A percentile compares a stretch with the other conserved stretches of the same genome.
These are phyloP conservation scores for Aspergillus floridensis DNA, from an alignment of 2,329 filamentous ascomycete species.

Conservation along the genomic window DNA sequence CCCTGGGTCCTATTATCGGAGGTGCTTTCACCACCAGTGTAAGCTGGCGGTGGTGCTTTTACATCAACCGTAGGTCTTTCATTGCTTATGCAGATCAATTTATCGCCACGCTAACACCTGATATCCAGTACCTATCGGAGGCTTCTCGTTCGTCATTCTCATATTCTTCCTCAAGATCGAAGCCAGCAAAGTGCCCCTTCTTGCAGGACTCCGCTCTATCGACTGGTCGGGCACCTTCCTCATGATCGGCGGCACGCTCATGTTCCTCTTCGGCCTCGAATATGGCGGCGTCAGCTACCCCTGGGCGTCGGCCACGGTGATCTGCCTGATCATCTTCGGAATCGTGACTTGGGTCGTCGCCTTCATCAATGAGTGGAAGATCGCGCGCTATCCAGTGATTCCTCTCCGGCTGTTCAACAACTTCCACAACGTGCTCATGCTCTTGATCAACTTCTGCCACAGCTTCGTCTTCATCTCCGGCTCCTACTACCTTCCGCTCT, in stretches of 20 bases:
- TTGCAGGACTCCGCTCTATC: conserved; percentile 58
- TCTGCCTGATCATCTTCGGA: conserved; percentile 77
- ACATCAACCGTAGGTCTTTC: conserved; percentile 51
- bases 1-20: conserved; percentile 60
- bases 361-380: conserved; percentile 67
- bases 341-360: conserved; percentile 63
- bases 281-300: conserved; percentile 75
- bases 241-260: conserved; percentile 74
- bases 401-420: conserved; percentile 68
- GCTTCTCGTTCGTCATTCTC: conserved; percentile 57
- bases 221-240: conserved; percentile 63
- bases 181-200: conserved; percentile 58
- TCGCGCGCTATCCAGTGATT: conserved; percentile 76
- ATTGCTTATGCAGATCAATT: too few species aligned
- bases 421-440: conserved; percentile 63
- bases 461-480: conserved; percentile 74
- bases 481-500: conserved; percentile 78
- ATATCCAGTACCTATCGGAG: conserved; percentile 55
- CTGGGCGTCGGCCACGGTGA: conserved; percentile 71
- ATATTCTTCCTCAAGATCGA: conserved; percentile 61
- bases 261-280: conserved; percentile 82
- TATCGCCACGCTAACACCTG: conserved; percentile 2
- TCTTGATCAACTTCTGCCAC: conserved; percentile 68
- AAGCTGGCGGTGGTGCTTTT: conserved; percentile 61
- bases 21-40: conserved; percentile 60